Conservation (phyloP, 2,329 filamentous ascomycete species). For the Dactylellina leptospora region DNA sequence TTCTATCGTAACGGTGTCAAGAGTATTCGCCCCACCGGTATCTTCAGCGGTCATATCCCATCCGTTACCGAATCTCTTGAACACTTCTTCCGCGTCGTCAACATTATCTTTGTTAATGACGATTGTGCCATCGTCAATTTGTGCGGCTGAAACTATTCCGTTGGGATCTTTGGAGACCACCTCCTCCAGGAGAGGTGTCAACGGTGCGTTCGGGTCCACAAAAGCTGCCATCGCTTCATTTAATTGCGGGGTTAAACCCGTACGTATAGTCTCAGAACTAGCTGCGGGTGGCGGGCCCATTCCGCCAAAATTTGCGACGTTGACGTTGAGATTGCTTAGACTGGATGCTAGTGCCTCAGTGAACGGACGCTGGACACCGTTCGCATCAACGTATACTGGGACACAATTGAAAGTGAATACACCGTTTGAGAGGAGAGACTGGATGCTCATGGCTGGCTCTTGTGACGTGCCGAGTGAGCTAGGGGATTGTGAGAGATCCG, state of each 20-base stretch:
- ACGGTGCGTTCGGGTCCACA: not conserved
- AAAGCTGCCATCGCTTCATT: not conserved
- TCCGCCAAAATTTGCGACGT: slow-evolving; percentile 8
- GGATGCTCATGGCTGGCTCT: too few relatives aligned
- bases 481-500: not conserved
- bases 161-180: slow-evolving; percentile 21
- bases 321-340: slow-evolving; percentile 20
- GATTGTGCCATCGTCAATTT: slow-evolving; percentile 19
- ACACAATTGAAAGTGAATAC: slow-evolving; percentile 45
- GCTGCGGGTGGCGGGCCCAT: not conserved
- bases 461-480: not conserved
- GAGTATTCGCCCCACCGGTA: slow-evolving; percentile 10
- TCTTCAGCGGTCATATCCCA: slow-evolving; percentile 11
- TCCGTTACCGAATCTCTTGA: slow-evolving; percentile 5
- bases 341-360: slow-evolving; percentile 7
- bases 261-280: too few relatives aligned
- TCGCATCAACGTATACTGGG: slow-evolving; percentile 34
- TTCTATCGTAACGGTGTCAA: slow-evolving; percentile 11
- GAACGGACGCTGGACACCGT: slow-evolving; percentile 22
- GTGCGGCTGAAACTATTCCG: slow-evolving; percentile 10
- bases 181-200: slow-evolving; percentile 19
- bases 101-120: slow-evolving; percentile 9
- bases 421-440: not conserved
- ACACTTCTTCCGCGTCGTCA: slow-evolving; percentile 13
- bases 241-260: not conserved